phyloP scores from a whole-genome alignment of 2,329 filamentous ascomycete genomes.

The Penicillium fuscoglaucum region DNA sequence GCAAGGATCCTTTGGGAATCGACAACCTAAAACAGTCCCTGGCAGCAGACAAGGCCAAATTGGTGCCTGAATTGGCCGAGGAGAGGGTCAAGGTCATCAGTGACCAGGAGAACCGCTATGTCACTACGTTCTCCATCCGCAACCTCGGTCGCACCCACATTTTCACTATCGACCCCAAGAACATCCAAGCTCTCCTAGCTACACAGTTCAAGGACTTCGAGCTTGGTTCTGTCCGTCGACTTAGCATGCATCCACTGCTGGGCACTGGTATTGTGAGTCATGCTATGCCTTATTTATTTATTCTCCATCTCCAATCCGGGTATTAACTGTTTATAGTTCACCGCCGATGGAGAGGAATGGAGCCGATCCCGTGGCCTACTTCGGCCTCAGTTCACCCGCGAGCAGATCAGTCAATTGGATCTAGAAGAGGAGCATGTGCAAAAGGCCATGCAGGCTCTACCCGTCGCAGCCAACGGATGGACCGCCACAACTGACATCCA shows the following conservation, averaged over 20 bases:
- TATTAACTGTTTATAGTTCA: slow-evolving; percentile 40
- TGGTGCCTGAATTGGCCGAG: slow-evolving; percentile 23
- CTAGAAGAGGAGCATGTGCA: slow-evolving; percentile 79
- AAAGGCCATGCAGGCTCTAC: slow-evolving; percentile 68
- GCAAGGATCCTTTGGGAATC: slow-evolving; percentile 31
- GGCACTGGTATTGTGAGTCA: slow-evolving; percentile 48
- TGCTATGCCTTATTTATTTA: background rate
- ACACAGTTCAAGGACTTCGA: slow-evolving; percentile 82
- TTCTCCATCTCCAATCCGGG: background rate
- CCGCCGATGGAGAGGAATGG: slow-evolving; percentile 76
- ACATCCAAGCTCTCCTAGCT: slow-evolving; percentile 81
- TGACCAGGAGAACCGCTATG: slow-evolving; percentile 26
- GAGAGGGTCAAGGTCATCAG: slow-evolving; percentile 23
- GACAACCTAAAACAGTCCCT: slow-evolving; percentile 25
- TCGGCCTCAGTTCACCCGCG: slow-evolving; percentile 81
- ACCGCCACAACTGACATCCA: slow-evolving; percentile 64
- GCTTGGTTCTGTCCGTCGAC: slow-evolving; percentile 72
- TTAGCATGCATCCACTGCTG: slow-evolving; percentile 50
- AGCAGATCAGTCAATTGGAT: slow-evolving; percentile 77
- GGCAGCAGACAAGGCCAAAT: slow-evolving; percentile 27
- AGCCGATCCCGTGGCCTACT: slow-evolving; percentile 77
- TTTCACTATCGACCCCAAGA: slow-evolving; percentile 48
- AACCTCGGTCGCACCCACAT: slow-evolving; percentile 27
- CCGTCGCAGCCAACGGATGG: slow-evolving; percentile 53
- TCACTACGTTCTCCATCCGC: slow-evolving; percentile 28